Base-by-base conservation (phyloP, 306 rosid genomes). In the Cyamopsis tetragonoloba region DNA sequence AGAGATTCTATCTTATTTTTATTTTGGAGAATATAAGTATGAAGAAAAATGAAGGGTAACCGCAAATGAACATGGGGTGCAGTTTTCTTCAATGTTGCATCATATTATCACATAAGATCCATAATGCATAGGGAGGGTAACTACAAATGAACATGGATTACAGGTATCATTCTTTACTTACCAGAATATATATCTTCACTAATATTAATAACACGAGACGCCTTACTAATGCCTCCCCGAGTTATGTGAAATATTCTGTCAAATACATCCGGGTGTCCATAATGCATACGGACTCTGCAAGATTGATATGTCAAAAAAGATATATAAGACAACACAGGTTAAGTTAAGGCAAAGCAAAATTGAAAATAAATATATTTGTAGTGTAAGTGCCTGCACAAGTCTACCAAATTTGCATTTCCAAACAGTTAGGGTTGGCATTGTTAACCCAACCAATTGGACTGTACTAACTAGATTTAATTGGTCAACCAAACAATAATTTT, bases 211-310 rank as follows among this genome's bases (percentile, higher is more conserved):
- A 93, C 96, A 49, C 98, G 96, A 5, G 98, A 93, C 13, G 97
- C 86, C 84, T 93, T 93, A 78, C 98, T 89, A 66, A 93, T 89
- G 71, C 98, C 98, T 68, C 98, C 98, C 8, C 98, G 87, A 35
- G 98, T 89, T 69, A 88, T 86, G 70, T 92, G 98, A 83, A 92
- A 92, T 69, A 93, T 67, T 48, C 98, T 83, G 66, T 93, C 98
- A 82, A 93, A 93, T 56, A 93, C 97, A 80, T 93, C 98, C 6
- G 98, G 98, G 73, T 93, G 97, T 44, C 98, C 98, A 76, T 93
- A 93, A 83, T 93, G 98, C 98, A 93, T 93, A 42, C 98, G 96
- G n/a, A 89, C 96, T 64, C 98, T 93, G 91, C 81, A 83, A 80
- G 59, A 4, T 50, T 42, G 62, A 6, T 65, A 42, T 7, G 38